Percentiles rank a stretch among this genome's conserved stretches.
These are phyloP conservation scores for Trametes villosa DNA, from an alignment of 768 basidiomycete species.

Conservation along the genomic window DNA sequence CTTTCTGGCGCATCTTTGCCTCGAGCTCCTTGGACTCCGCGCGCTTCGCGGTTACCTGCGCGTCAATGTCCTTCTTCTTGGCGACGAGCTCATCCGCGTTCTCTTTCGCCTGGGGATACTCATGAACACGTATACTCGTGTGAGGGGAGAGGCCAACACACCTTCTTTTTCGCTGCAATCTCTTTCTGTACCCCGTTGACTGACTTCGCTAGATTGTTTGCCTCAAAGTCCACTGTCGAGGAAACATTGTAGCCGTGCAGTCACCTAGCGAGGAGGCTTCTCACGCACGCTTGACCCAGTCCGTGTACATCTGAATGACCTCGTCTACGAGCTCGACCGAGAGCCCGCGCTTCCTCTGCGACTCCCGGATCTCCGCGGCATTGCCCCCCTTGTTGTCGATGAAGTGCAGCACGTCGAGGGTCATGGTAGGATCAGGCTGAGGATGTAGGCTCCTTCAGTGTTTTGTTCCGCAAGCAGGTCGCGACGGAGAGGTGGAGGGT, in stretches of 20 bases:
- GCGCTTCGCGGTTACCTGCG: conserved; percentile 73
- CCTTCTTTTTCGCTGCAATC: conserved; percentile 94
- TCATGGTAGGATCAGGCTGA: conserved; percentile 52
- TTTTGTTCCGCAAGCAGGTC: neutral
- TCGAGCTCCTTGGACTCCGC: conserved; percentile 82
- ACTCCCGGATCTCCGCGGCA: conserved; percentile 86
- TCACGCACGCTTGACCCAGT: conserved; percentile 90
- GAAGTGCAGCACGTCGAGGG: conserved; percentile 78
- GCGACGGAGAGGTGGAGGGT: too few species aligned
- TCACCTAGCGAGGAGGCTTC: too few species aligned
- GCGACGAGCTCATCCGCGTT: conserved; percentile 86
- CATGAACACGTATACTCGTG: neutral
- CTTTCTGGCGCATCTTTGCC: conserved; percentile 76
- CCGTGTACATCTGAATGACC: conserved; percentile 86
- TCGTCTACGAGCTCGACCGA: conserved; percentile 94
- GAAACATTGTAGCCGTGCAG: neutral
- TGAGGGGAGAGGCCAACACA: conserved; percentile 29
- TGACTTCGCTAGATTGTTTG: conserved; percentile 75
- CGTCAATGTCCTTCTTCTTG: conserved; percentile 84
- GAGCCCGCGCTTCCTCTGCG: conserved; percentile 89
- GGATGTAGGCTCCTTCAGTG: neutral
- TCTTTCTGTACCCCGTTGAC: conserved; percentile 93
- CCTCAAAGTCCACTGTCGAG: conserved; percentile 83
- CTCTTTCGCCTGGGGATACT: conserved; percentile 82
- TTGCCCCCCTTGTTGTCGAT: conserved; percentile 92